These are phyloP conservation scores for Phlebopus sp. DNA, from an alignment of 1,284 basidiomycete genomes.

Conservation along the genomic window DNA sequence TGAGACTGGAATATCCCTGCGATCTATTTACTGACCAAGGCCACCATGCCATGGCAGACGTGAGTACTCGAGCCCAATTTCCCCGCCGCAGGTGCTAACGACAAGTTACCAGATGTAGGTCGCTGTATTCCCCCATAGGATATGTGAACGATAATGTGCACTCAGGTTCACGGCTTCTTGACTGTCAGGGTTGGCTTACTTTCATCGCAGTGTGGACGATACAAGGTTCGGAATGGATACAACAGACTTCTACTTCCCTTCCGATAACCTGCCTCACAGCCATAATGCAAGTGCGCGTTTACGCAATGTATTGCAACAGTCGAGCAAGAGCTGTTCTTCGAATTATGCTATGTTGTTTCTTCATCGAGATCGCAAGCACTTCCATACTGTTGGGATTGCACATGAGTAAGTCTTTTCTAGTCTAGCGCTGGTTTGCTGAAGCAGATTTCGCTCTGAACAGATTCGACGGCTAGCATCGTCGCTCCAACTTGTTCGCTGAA, in stretches of 20 bases:
- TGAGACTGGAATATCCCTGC: background rate
- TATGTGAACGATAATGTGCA: background rate
- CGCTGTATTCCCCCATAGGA: background rate
- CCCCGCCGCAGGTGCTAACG: background rate
- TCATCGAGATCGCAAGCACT: background rate
- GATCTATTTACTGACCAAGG: background rate
- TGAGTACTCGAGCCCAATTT: background rate
- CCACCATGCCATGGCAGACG: background rate
- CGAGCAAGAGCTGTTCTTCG: background rate
- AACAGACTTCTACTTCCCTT: background rate
- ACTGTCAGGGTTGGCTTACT: background rate
- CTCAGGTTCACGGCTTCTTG: background rate
- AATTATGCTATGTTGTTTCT: conserved; percentile 1
- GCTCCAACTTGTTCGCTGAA: background rate
- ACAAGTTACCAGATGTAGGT: background rate
- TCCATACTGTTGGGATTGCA: background rate
- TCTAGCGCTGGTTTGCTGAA: background rate
- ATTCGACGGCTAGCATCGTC: background rate
- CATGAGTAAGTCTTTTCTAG: background rate
- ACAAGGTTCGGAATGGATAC: background rate
- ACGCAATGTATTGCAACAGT: conserved; percentile 1
- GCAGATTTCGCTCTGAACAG: background rate
- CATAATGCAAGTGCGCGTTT: conserved; percentile 5
- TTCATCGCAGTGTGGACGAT: conserved; percentile 1
- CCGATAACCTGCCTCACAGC: background rate